phyloP scores from a whole-genome alignment of 805 yeast genomes.

The Candida alai region DNA sequence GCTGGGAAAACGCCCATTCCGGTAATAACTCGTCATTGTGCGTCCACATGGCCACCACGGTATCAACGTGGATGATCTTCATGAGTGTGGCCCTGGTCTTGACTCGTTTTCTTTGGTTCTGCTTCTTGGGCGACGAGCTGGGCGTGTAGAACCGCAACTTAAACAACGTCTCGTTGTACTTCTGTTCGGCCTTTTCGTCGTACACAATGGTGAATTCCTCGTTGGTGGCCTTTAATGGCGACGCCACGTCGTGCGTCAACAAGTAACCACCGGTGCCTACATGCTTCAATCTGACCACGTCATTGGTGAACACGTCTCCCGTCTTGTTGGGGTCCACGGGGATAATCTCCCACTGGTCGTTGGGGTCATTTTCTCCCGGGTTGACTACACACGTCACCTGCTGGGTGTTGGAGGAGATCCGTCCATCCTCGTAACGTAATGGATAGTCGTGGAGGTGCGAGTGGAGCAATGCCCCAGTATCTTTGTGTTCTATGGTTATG shows the following conservation, averaged over 20 bases:
- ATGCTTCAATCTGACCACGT: slow-evolving; percentile 75
- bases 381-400: slow-evolving; percentile 75
- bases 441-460: slow-evolving; percentile 80
- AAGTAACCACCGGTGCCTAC: slow-evolving; percentile 74
- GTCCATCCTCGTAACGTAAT: slow-evolving; percentile 91
- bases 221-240: slow-evolving; percentile 87
- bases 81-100: slow-evolving; percentile 69
- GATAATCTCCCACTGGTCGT: slow-evolving; percentile 83
- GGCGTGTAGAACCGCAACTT: slow-evolving; percentile 52
- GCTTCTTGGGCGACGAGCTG: slow-evolving; percentile 39
- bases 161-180: slow-evolving; percentile 72
- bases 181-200: slow-evolving; percentile 53
- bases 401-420: slow-evolving; percentile 91
- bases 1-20: slow-evolving; percentile 91
- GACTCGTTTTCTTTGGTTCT: slow-evolving; percentile 45
- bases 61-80: slow-evolving; percentile 75
- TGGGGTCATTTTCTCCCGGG: slow-evolving; percentile 41
- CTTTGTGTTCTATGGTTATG: slow-evolving; percentile 75
- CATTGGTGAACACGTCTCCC: slow-evolving; percentile 60
- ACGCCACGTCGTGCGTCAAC: slow-evolving; percentile 93
- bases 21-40: slow-evolving; percentile 81
- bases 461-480: slow-evolving; percentile 74
- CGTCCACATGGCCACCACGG: slow-evolving; percentile 93
- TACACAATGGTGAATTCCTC: slow-evolving; percentile 84
- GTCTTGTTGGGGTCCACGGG: slow-evolving; percentile 48